These are phyloP conservation scores for Peronosclerospora sorghi DNA, from an alignment of 352 stramenopile species.

Conservation along the genomic window DNA sequence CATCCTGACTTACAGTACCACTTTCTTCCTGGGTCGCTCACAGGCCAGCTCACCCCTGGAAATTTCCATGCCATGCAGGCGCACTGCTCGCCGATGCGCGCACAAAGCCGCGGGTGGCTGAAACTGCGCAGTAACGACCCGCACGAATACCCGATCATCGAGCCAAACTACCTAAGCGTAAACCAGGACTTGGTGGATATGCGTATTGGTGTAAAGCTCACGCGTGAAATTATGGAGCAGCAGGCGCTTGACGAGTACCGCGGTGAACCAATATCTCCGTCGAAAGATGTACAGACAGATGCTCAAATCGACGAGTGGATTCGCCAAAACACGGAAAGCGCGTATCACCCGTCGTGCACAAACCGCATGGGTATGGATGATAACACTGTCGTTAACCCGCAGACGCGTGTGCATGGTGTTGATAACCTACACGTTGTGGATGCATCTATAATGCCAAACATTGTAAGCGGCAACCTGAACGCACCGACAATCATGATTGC, in stretches of 20 bases:
- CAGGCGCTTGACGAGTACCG: constrained; percentile 78
- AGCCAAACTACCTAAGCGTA: constrained; percentile 85
- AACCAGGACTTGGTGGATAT: constrained; percentile 73
- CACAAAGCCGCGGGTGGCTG: constrained; percentile 73
- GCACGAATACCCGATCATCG: constrained; percentile 67
- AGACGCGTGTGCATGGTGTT: constrained; percentile 78
- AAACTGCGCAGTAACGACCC: constrained; percentile 70
- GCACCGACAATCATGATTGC: constrained; percentile 89
- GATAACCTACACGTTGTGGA: constrained; percentile 86
- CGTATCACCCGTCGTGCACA: constrained; percentile 85
- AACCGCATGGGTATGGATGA: constrained; percentile 79
- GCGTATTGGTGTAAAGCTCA: constrained; percentile 61
- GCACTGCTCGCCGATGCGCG: constrained; percentile 83
- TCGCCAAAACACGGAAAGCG: constrained; percentile 71
- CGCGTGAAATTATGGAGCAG: constrained; percentile 83
- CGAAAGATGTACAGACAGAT: constrained; percentile 45
- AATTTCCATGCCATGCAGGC: constrained; percentile 73
- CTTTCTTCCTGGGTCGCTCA: constrained; percentile 77
- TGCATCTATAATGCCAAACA: constrained; percentile 90
- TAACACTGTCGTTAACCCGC: constrained; percentile 84
- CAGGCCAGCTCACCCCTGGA: constrained; percentile 20
- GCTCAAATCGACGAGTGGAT: constrained; percentile 81
- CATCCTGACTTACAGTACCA: constrained; percentile 86
- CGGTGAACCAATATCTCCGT: constrained; percentile 64
- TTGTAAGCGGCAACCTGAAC: constrained; percentile 92